Base-by-base conservation (phyloP, 2,329 filamentous ascomycete species). In the Monosporascus sp. region DNA sequence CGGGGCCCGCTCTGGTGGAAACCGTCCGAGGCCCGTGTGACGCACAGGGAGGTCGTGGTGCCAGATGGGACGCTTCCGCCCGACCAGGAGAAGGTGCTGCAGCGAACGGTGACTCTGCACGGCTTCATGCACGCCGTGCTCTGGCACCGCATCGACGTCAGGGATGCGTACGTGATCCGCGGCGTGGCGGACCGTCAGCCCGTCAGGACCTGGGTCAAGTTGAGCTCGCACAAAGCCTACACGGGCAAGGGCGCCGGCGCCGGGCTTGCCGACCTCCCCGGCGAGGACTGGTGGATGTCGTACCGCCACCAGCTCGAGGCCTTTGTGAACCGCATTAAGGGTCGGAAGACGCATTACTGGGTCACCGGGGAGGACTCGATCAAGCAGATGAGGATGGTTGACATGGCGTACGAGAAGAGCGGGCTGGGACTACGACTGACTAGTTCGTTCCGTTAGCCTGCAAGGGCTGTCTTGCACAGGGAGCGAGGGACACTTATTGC, bases 251-350 rank as follows among this genome's bases (percentile, higher is more conserved):
- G 73, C 11, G 67, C 64, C 7, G 68, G 68, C 5, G 48, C 63
- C 6, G 48, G 40, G 20, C 41, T 53, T 22, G 52, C 55, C 11
- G 57, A 63, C 22, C 57, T 62, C 41, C 61, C 65, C 3, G 65
- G 69, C 9, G 67, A 73, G 60, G 59, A 60, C 2, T 72, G 64
- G 51, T 78, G 75, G 76, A 65, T 68, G 31, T 71, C 72, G 15
- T 78, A 77, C 59, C 68, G 74, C 7, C 67, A 77, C 59, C 70
- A 75, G 66, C 66, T 80, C 31, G 75, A 79, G 62, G 67, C 72
- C 54, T 80, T 80, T 59, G 74, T 79, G 14, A 72, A 78, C 62
- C 65, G 63, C 31, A 58, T 79, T 47, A 70, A 69, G 46, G 73
- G 72, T 0, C 63, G 70, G 1, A 54, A 70, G 51, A 68, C 66